Percentiles rank a stretch among this genome's conserved stretches.
Conservation (phyloP, 306 rosid species). For the Ammopiptanthus mongolicus region DNA sequence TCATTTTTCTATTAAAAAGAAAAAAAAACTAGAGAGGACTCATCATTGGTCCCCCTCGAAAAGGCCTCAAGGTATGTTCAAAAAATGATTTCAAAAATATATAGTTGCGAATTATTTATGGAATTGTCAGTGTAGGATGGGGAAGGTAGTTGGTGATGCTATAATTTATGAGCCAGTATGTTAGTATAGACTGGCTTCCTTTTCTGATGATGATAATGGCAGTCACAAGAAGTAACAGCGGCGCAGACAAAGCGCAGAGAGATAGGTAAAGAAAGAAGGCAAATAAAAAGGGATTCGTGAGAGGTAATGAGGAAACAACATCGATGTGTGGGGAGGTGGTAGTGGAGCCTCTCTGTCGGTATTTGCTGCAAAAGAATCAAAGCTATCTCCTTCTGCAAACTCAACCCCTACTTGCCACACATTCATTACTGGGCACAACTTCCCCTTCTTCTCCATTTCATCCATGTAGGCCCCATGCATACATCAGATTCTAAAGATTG, state of each 20-base stretch:
- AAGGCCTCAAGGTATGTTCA: not conserved
- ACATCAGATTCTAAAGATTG: not conserved
- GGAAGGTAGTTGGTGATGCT: conserved; percentile 45
- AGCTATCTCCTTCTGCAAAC: conserved; percentile 18
- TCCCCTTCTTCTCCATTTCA: not conserved
- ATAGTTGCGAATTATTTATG: conserved; percentile 30
- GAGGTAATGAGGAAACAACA: conserved; percentile 34
- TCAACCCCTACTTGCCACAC: conserved; percentile 18
- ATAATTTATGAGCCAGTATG: conserved; percentile 37
- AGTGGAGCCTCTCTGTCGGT: conserved; percentile 31
- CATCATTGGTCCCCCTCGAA: conserved; percentile 9
- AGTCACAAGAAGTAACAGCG: conserved; percentile 47
- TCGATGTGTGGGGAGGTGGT: conserved; percentile 27
- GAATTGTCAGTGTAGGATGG: conserved; percentile 36
- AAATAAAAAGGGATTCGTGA: not conserved
- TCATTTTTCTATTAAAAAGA: not conserved
- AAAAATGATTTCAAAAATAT: not conserved
- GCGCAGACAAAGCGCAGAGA: not conserved
- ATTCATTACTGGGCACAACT: conserved; percentile 37
- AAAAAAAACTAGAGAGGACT: not conserved
- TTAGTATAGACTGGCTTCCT: conserved; percentile 27
- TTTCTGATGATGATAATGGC: conserved; percentile 41
- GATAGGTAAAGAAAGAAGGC: not conserved
- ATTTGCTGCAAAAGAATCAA: conserved; percentile 44
- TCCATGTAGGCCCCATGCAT: conserved; percentile 2